These are phyloP conservation scores for Zangia roseola DNA, from an alignment of 768 basidiomycete species.

Conservation along the genomic window DNA sequence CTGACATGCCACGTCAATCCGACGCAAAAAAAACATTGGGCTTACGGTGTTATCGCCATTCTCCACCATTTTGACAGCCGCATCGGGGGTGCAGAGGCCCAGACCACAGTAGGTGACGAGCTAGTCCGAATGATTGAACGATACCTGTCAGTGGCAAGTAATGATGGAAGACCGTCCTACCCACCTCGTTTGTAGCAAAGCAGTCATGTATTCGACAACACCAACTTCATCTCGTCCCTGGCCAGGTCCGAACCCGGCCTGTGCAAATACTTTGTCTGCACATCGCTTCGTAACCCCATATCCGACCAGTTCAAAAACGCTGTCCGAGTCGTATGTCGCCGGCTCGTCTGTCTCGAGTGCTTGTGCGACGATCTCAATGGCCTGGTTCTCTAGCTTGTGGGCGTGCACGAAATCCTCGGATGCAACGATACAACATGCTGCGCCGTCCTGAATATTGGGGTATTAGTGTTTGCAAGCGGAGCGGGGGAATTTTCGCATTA, in stretches of 20 bases:
- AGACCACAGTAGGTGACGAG: conserved; percentile 78
- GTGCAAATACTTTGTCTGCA: conserved; percentile 64
- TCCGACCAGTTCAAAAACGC: conserved; percentile 74
- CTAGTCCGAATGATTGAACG: conserved; percentile 34
- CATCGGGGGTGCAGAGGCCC: conserved; percentile 59
- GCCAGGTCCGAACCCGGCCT: conserved; percentile 64
- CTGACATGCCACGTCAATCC: neutral
- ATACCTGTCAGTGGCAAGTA: neutral
- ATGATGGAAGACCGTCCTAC: neutral
- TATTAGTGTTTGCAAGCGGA: neutral
- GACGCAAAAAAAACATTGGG: neutral
- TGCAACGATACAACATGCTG: conserved; percentile 72
- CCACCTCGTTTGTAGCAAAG: conserved; percentile 76
- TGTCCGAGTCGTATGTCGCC: conserved; percentile 57
- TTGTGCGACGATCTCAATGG: conserved; percentile 73
- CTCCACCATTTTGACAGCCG: conserved; percentile 71
- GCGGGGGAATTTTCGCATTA: conserved; percentile 25
- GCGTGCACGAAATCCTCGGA: conserved; percentile 74
- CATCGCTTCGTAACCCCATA: conserved; percentile 68
- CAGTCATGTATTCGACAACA: conserved; percentile 81
- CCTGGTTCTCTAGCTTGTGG: conserved; percentile 76
- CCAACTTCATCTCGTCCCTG: conserved; percentile 70
- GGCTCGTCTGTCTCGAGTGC: conserved; percentile 64
- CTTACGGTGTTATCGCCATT: conserved; percentile 74
- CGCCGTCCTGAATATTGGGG: conserved; percentile 52